phyloP scores from a whole-genome alignment of 192 early-diverging fungal species.

The Backusella psychrophila region DNA sequence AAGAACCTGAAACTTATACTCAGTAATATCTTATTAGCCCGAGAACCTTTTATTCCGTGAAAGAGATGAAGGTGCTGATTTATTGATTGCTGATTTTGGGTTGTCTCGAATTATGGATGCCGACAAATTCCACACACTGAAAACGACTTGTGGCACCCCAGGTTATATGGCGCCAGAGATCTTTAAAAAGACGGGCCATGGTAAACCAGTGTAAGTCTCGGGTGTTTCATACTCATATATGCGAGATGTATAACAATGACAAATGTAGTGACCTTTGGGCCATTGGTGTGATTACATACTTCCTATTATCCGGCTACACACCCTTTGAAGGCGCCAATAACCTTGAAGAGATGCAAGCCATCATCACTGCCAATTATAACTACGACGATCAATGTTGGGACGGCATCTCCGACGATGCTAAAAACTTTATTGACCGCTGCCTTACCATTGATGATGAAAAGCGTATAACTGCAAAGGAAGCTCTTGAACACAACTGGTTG shows the following conservation, averaged over 20 bases:
- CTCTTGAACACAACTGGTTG: constrained; percentile 80
- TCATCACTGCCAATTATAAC: constrained; percentile 55
- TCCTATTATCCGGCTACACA: constrained; percentile 70
- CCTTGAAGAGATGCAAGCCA: constrained; percentile 55
- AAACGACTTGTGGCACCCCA: constrained; percentile 75
- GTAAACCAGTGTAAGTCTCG: constrained; percentile 59
- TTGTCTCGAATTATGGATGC: constrained; percentile 65
- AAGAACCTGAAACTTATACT: not conserved
- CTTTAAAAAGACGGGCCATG: constrained; percentile 59
- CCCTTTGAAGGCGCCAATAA: constrained; percentile 66
- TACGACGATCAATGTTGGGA: constrained; percentile 70
- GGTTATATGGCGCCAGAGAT: constrained; percentile 78
- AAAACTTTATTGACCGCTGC: constrained; percentile 67
- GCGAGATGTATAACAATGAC: not conserved
- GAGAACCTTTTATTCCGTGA: constrained; percentile 78
- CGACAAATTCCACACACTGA: constrained; percentile 58
- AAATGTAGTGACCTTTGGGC: constrained; percentile 74
- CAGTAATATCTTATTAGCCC: constrained; percentile 41
- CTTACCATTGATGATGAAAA: constrained; percentile 62
- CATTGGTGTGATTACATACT: constrained; percentile 74
- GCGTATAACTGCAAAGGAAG: constrained; percentile 76
- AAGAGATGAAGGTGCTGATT: constrained; percentile 51
- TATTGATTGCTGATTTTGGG: constrained; percentile 84
- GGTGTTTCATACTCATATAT: not conserved
- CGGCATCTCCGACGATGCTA: constrained; percentile 45